Base-by-base conservation (phyloP, 345 rosid genomes). In the Ceriops decandra region DNA sequence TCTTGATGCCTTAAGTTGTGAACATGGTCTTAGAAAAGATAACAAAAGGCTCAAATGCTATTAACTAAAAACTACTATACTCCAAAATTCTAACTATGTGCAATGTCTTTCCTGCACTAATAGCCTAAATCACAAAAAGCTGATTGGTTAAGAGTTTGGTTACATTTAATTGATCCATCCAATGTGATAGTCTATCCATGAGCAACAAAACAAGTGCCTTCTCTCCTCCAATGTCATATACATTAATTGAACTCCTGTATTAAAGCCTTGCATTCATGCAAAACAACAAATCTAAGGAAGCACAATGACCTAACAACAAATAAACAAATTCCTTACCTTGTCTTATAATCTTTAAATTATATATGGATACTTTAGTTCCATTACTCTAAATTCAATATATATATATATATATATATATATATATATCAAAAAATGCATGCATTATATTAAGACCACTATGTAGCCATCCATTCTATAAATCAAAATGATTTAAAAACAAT, bases 121-220 rank as follows among this genome's bases (percentile, higher is more conserved):
- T 11, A 38, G 62, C 59, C 13, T 54, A 33, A 20, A 60, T 11
- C 5, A 13, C 26, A 68, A 60, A 64, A 11, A 32, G 46, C 49
- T 59, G n/a, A 28, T 52, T 54, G 27, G 11, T 69, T 72, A 26
- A 19, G 57, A 65, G 71, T 51, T 26, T 28, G 20, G 61, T 68
- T 61, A 64, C 36, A 61, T 27, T 52, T 52, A 59, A 71, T 53
- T n/a, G 51, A 72, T 31, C 64, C 59, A 67, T 28, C 61, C 26
- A 24, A 52, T 47, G 20, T 35, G 6, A 69, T 21, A 16, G 17
- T 60, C 51, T 36, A 9, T 2, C n/a, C 32, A 63, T 22, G 24
- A 56, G 33, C 38, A 28, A 32, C 38, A 53, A 51, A 35, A 35
- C 8, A 59, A 35, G 17, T 22, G 35, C 60, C 52, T 62, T 73